A percentile compares a stretch with the other conserved stretches of the same genome.
Evolutionary conservation across 2,329 filamentous ascomycete genomes (phyloP).

Genomic region (Leptographium wingfieldii): DNA sequence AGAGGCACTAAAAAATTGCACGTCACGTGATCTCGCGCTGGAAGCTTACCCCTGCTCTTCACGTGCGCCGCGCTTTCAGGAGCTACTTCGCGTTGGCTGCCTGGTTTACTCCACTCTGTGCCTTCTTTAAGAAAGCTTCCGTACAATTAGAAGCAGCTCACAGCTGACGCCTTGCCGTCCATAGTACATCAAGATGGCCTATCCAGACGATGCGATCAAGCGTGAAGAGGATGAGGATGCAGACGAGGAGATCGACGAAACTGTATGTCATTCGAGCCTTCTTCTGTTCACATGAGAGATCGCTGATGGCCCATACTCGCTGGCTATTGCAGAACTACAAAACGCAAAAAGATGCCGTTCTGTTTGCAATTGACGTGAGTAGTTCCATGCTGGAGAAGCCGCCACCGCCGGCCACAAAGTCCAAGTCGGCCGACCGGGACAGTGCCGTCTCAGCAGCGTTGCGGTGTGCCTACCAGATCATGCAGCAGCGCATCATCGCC

Average conservation of each 20-base stretch:
- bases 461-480: slow-evolving; percentile 87
- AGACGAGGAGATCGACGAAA: slow-evolving; percentile 40
- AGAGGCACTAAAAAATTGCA: background rate
- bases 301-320: background rate
- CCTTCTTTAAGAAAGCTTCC: background rate
- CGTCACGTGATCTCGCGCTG: slow-evolving; percentile 7
- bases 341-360: slow-evolving; percentile 89
- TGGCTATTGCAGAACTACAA: slow-evolving; percentile 58
- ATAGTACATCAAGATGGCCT: slow-evolving; percentile 18
- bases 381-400: slow-evolving; percentile 69
- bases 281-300: background rate
- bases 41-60: background rate
- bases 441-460: slow-evolving; percentile 72
- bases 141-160: background rate
- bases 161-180: background rate
- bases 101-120: slow-evolving; percentile 1
- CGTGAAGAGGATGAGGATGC: slow-evolving; percentile 54
- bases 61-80: background rate
- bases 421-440: slow-evolving; percentile 68
- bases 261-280: slow-evolving; percentile 3
- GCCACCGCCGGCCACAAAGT: slow-evolving; percentile 49
- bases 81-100: slow-evolving; percentile 7
- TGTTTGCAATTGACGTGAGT: slow-evolving; percentile 90
- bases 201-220: slow-evolving; percentile 17
- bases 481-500: slow-evolving; percentile 97